phyloP scores from a whole-genome alignment of 169 alveolate species.

The Cyclospora cayetanensis region DNA sequence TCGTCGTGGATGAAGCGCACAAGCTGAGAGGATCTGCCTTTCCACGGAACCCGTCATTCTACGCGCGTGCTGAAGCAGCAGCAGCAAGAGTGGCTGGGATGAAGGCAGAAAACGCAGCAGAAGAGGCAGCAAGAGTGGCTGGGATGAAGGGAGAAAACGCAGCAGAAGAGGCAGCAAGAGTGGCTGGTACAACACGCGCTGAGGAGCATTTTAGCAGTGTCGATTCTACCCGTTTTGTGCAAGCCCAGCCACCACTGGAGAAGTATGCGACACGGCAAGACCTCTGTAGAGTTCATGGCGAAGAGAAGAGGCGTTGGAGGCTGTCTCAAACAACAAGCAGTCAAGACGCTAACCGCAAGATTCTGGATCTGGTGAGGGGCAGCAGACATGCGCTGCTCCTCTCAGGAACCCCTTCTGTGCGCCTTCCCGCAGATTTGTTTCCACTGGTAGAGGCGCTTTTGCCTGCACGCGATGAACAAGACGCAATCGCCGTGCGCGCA shows the following conservation, averaged over 20 bases:
- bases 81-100: background rate
- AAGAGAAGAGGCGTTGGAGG: background rate
- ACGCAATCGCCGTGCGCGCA: background rate
- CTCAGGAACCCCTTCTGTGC: constrained; percentile 96
- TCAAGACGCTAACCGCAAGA: constrained; percentile 18
- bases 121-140: background rate
- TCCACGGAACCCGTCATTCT: constrained; percentile 17
- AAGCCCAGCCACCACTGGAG: background rate
- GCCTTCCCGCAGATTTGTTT: constrained; percentile 93
- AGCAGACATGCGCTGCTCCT: constrained; percentile 90
- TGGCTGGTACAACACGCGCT: too few relatives aligned
- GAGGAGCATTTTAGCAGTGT: too few relatives aligned
- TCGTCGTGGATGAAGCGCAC: constrained; percentile 72
- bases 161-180: background rate
- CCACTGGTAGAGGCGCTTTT: constrained; percentile 87
- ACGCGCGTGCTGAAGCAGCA: constrained; percentile 49
- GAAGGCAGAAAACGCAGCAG: background rate
- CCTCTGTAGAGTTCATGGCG: background rate
- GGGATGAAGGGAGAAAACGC: background rate
- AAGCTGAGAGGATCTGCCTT: constrained; percentile 67
- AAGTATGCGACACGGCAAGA: background rate
- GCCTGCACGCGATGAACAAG: constrained; percentile 43
- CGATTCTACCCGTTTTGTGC: too few relatives aligned
- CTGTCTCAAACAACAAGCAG: background rate
- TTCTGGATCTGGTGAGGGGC: constrained; percentile 82